Percentiles rank a stretch among this genome's conserved stretches.
These are phyloP conservation scores for Lachancea lanzarotensis DNA, from an alignment of 805 yeast species.

Conservation along the genomic window DNA sequence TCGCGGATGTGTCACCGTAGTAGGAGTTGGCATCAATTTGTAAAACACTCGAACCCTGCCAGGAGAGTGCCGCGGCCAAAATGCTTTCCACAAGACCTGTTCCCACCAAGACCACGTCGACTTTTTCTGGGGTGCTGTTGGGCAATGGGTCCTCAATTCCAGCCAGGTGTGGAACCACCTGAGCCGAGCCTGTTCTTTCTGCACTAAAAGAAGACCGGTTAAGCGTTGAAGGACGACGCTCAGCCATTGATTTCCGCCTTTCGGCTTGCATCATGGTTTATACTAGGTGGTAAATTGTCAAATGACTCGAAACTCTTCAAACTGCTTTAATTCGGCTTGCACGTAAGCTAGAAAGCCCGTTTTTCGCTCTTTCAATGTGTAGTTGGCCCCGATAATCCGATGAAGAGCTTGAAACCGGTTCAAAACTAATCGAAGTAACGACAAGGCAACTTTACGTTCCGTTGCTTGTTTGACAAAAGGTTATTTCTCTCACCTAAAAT, in stretches of 20 bases:
- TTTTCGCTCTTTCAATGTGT: not conserved
- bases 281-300: not conserved
- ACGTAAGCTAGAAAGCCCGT: not conserved
- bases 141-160: conserved; percentile 73
- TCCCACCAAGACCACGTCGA: conserved; percentile 87
- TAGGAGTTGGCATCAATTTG: conserved; percentile 81
- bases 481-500: not conserved
- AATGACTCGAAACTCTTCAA: not conserved
- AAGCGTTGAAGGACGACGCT: conserved; percentile 52
- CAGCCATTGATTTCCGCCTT: conserved; percentile 61
- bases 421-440: not conserved
- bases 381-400: not conserved
- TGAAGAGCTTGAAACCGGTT: not conserved
- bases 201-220: conserved; percentile 10
- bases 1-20: conserved; percentile 86
- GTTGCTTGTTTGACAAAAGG: not conserved
- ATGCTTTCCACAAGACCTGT: conserved; percentile 88
- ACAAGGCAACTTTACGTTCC: not conserved
- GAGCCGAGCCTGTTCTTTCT: conserved; percentile 18
- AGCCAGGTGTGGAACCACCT: conserved; percentile 59
- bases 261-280: conserved; percentile 26
- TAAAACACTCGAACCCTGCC: conserved; percentile 96
- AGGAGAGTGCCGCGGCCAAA: conserved; percentile 86
- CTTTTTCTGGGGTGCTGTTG: conserved; percentile 53
- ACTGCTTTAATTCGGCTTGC: not conserved